These are phyloP conservation scores for Albugo candida DNA, from an alignment of 352 stramenopile species.

Conservation along the genomic window DNA sequence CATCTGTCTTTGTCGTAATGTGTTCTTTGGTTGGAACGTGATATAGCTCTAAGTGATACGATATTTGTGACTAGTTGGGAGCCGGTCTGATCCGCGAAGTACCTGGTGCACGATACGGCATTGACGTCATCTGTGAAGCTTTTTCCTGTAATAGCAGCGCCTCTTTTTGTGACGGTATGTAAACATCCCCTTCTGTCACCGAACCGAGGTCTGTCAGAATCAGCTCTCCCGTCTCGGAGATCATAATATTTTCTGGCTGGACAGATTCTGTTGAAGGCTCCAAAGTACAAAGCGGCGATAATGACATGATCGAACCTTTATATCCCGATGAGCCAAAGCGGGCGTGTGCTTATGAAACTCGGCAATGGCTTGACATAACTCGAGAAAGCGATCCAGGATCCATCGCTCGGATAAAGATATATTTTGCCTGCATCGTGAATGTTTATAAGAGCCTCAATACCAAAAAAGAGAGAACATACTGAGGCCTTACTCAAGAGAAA, in stretches of 20 bases:
- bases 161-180: slow-evolving; percentile 46
- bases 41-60: slow-evolving; percentile 43
- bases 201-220: slow-evolving; percentile 82
- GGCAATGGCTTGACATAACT: slow-evolving; percentile 56
- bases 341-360: slow-evolving; percentile 55
- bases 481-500: slow-evolving; percentile 21
- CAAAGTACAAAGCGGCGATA: not conserved
- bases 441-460: not conserved
- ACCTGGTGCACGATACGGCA: slow-evolving; percentile 76
- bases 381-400: slow-evolving; percentile 66
- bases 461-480: not conserved
- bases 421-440: slow-evolving; percentile 14
- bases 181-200: slow-evolving; percentile 33
- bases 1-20: slow-evolving; percentile 59
- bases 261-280: not conserved
- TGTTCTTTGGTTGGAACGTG: slow-evolving; percentile 50
- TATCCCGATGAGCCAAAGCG: slow-evolving; percentile 66
- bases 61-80: not conserved
- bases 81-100: not conserved
- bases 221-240: slow-evolving; percentile 54
- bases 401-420: slow-evolving; percentile 38
- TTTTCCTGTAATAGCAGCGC: slow-evolving; percentile 69
- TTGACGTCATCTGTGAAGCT: slow-evolving; percentile 65
- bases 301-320: slow-evolving; percentile 29
- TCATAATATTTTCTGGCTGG: slow-evolving; percentile 75